phyloP scores from a whole-genome alignment of 306 rosid species.

The Pachyrhizus erosus region DNA sequence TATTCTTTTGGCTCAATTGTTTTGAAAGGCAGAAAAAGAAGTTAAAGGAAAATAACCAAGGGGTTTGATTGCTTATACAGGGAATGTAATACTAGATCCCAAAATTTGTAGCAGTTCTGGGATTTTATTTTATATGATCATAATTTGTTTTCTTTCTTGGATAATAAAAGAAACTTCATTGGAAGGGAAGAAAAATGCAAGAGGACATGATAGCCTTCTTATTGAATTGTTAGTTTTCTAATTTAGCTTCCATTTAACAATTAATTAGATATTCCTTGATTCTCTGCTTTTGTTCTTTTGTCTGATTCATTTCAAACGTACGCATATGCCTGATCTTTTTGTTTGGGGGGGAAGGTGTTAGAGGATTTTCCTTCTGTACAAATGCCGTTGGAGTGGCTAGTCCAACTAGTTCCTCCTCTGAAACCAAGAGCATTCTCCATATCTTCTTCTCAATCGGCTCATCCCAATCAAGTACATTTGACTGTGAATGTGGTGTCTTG shows the following conservation, averaged over 20 bases:
- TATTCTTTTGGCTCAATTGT: background rate
- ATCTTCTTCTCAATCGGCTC: conserved; percentile 74
- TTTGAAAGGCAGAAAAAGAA: background rate
- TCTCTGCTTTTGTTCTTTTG: conserved; percentile 11
- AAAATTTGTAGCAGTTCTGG: background rate
- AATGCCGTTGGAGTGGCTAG: conserved; percentile 93
- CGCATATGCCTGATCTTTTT: background rate
- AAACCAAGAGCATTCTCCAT: conserved; percentile 89
- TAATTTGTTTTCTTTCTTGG: background rate
- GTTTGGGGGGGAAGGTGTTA: conserved; percentile 54
- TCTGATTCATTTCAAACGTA: conserved; percentile 25
- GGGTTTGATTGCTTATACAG: background rate
- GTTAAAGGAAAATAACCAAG: background rate
- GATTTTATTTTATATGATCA: background rate
- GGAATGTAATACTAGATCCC: background rate
- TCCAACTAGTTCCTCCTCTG: conserved; percentile 89
- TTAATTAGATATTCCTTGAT: background rate
- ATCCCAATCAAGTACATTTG: conserved; percentile 84
- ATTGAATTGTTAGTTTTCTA: background rate
- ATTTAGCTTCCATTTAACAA: background rate
- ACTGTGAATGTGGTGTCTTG: conserved; percentile 79
- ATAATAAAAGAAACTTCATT: background rate
- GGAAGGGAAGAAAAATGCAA: background rate
- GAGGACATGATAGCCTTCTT: conserved; percentile 9
- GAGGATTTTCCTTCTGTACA: conserved; percentile 94